Conservation (phyloP, 1,284 basidiomycete genomes). For the Trichosporon sp. region DNA sequence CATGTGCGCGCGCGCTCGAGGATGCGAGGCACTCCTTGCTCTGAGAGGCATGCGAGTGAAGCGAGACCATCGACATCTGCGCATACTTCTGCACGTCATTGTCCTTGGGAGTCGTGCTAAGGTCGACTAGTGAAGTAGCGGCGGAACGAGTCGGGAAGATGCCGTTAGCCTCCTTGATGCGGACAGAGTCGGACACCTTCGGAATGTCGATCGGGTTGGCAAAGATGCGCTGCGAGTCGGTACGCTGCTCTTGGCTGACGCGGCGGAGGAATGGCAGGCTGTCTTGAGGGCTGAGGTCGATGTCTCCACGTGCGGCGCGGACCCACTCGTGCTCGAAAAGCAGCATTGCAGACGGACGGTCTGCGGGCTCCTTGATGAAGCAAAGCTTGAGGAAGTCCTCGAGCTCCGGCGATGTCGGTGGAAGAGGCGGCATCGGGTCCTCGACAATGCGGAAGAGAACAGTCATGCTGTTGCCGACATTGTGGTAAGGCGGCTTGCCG, state of each 20-base stretch:
- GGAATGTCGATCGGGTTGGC: constrained; percentile 2
- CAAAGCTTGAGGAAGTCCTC: constrained; percentile 73
- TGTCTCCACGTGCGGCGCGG: constrained; percentile 30
- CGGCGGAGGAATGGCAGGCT: constrained; percentile 88
- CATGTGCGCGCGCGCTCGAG: constrained; percentile 54
- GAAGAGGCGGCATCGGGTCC: constrained; percentile 78
- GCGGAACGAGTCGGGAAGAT: constrained; percentile 8
- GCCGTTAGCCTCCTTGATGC: not conserved
- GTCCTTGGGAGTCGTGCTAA: not conserved
- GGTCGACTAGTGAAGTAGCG: constrained; percentile 13
- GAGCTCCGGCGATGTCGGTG: constrained; percentile 66
- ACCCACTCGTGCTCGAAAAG: constrained; percentile 90
- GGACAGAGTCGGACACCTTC: not conserved
- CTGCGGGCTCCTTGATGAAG: constrained; percentile 78
- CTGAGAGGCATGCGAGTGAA: constrained; percentile 16
- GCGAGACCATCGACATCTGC: constrained; percentile 17
- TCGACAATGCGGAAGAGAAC: constrained; percentile 96
- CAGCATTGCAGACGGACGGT: constrained; percentile 71
- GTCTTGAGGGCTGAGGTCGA: constrained; percentile 64
- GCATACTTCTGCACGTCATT: constrained; percentile 2
- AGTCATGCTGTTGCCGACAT: constrained; percentile 80
- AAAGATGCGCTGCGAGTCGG: constrained; percentile 53
- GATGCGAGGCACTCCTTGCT: constrained; percentile 18
- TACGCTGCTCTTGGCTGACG: constrained; percentile 67
- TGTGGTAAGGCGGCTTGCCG: constrained; percentile 82